A percentile compares a stretch with the other conserved stretches of the same genome.
Evolutionary conservation across 208 protist species (phyloP).

Genomic region (Acanthamoeba lenticulata): DNA sequence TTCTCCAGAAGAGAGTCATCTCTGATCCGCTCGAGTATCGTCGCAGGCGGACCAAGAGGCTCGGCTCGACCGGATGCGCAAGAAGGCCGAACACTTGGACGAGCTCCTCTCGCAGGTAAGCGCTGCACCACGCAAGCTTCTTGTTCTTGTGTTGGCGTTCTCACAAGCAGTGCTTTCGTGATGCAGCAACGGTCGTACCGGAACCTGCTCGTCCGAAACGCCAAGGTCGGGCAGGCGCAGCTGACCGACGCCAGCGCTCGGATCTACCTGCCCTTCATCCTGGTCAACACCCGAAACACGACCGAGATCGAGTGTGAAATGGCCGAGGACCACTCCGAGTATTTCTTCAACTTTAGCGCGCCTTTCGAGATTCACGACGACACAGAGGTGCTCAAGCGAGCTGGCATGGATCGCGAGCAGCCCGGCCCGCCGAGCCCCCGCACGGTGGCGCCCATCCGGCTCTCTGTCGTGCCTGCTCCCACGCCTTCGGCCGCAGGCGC

Average conservation of each 20-base stretch:
- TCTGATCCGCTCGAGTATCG: neutral
- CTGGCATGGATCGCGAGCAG: constrained; percentile 24
- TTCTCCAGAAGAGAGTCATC: neutral
- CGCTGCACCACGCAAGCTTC: neutral
- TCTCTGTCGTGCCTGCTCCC: neutral
- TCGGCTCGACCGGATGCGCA: constrained; percentile 12
- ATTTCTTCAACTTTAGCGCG: constrained; percentile 88
- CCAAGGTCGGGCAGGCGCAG: neutral
- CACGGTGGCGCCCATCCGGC: neutral
- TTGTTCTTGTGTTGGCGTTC: neutral
- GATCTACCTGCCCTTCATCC: constrained; percentile 87
- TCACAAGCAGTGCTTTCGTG: neutral
- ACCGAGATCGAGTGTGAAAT: constrained; percentile 90
- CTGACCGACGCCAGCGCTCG: neutral
- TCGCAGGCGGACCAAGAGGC: constrained; percentile 33
- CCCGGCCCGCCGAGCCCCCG: neutral
- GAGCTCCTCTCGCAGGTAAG: constrained; percentile 60
- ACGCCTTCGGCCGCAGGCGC: no score
- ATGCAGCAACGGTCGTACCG: constrained; percentile 59
- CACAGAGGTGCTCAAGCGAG: constrained; percentile 80
- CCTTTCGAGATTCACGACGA: constrained; percentile 91
- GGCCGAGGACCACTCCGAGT: constrained; percentile 81
- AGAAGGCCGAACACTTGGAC: constrained; percentile 65
- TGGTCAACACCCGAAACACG: constrained; percentile 85
- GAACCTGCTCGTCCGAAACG: constrained; percentile 74